phyloP scores from a whole-genome alignment of 805 yeast species.

The Diddensiella santjacobensis region DNA sequence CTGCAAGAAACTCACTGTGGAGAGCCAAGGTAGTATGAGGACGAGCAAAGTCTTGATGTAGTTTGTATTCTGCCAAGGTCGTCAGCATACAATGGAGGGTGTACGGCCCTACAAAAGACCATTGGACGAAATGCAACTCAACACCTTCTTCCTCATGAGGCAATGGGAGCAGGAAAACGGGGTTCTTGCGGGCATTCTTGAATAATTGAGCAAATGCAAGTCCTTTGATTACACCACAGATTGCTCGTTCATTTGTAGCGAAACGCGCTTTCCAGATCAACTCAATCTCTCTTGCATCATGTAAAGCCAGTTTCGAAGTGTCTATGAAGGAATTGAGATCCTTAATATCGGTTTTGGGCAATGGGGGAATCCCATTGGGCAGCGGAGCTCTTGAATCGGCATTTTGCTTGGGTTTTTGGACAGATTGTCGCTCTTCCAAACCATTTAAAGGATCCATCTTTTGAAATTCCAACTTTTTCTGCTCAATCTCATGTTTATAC shows the following conservation, averaged over 20 bases:
- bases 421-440: conserved; percentile 16
- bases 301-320: conserved; percentile 54
- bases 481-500: conserved; percentile 57
- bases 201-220: conserved; percentile 61
- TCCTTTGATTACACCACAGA: conserved; percentile 61
- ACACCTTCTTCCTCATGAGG: conserved; percentile 49
- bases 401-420: conserved; percentile 3
- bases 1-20: conserved; percentile 66
- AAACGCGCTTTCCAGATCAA: conserved; percentile 88
- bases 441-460: conserved; percentile 61
- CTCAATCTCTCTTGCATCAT: conserved; percentile 64
- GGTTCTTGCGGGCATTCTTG: conserved; percentile 64
- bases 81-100: conserved; percentile 90
- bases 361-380: conserved; percentile 35
- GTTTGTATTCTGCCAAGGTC: conserved; percentile 83
- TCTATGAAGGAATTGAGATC: conserved; percentile 69
- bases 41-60: conserved; percentile 86
- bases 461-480: conserved; percentile 52
- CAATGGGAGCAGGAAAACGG: conserved; percentile 84
- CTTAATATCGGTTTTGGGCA: conserved; percentile 47
- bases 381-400: conserved; percentile 26
- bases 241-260: conserved; percentile 50
- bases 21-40: conserved; percentile 91
- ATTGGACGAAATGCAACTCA: conserved; percentile 90
- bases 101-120: conserved; percentile 81